Evolutionary conservation across 768 basidiomycete species (phyloP).

Genomic region (Cystoderma amianthinum): DNA sequence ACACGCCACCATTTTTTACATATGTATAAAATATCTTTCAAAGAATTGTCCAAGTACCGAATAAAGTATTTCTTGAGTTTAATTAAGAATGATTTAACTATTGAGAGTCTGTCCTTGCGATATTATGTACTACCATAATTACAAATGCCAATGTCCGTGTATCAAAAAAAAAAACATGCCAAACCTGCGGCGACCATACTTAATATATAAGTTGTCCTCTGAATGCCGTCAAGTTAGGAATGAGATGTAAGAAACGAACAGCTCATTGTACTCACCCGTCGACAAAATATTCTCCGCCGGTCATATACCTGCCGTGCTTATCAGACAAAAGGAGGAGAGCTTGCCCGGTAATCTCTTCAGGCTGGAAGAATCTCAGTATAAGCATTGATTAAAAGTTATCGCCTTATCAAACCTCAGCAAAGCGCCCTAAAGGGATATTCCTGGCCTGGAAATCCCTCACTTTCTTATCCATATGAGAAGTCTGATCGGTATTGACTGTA

Average conservation of each 20-base stretch:
- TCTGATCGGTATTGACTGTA: conserved; percentile 55
- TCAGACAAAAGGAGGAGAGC: conserved; percentile 25
- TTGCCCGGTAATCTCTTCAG: conserved; percentile 51
- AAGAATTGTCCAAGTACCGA: too few species aligned
- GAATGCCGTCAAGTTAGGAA: background rate
- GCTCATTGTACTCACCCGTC: conserved; percentile 2
- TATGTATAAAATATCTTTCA: too few species aligned
- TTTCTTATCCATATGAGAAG: conserved; percentile 39
- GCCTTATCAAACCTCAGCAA: conserved; percentile 47
- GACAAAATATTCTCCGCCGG: conserved; percentile 7
- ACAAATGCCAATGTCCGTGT: too few species aligned
- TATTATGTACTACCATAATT: too few species aligned
- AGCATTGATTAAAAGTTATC: background rate
- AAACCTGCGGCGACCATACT: background rate
- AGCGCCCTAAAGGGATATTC: conserved; percentile 46
- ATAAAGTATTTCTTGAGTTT: too few species aligned
- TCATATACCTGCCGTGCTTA: conserved; percentile 5
- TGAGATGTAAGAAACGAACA: background rate
- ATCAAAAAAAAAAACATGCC: too few species aligned
- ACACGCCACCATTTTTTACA: too few species aligned
- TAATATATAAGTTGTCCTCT: conserved; percentile 2
- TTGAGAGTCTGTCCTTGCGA: too few species aligned
- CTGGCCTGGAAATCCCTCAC: conserved; percentile 41
- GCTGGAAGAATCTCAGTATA: conserved; percentile 18
- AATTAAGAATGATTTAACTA: too few species aligned